These are phyloP conservation scores for Alternaria rosae DNA, from an alignment of 2,329 filamentous ascomycete species.

Conservation along the genomic window DNA sequence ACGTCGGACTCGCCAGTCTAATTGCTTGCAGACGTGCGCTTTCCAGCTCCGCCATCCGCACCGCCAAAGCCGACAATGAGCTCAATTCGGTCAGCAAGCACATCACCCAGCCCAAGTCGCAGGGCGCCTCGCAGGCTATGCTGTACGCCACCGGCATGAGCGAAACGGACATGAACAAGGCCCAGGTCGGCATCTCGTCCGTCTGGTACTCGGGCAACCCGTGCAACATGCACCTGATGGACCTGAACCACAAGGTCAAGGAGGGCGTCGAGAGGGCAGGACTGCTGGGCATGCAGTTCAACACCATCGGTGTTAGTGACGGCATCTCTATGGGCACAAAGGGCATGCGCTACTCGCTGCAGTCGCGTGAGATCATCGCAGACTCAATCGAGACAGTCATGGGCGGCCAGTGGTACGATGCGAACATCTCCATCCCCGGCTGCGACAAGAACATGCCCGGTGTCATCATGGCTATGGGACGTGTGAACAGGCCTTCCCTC, in stretches of 20 bases:
- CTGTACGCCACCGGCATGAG: constrained; percentile 91
- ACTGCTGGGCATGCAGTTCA: constrained; percentile 95
- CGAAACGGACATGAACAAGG: constrained; percentile 90
- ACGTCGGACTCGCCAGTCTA: constrained; percentile 15
- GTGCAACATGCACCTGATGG: constrained; percentile 98
- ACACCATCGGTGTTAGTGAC: constrained; percentile 97
- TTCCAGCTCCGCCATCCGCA: constrained; percentile 42
- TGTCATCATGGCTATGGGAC: constrained; percentile 79
- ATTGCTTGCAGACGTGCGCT: constrained; percentile 43
- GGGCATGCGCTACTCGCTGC: constrained; percentile 94
- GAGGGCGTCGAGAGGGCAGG: constrained; percentile 77
- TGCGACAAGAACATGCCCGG: constrained; percentile 99
- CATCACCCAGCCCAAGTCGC: constrained; percentile 97
- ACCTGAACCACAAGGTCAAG: constrained; percentile 81
- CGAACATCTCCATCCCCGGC: constrained; percentile 93
- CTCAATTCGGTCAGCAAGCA: constrained; percentile 79
- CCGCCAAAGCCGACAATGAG: constrained; percentile 43
- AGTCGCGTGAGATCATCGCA: constrained; percentile 95
- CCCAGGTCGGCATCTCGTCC: constrained; percentile 96
- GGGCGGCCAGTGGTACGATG: constrained; percentile 98
- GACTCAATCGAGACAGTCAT: constrained; percentile 99
- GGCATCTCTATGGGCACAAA: constrained; percentile 98
- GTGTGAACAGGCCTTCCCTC: constrained; percentile 90
- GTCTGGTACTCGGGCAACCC: constrained; percentile 99
- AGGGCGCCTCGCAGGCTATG: constrained; percentile 99